Evolutionary conservation across 352 stramenopile genomes (phyloP), one percentile per base, ranked within the genome.

Genomic region (Pythium vanterpoolii): DNA sequence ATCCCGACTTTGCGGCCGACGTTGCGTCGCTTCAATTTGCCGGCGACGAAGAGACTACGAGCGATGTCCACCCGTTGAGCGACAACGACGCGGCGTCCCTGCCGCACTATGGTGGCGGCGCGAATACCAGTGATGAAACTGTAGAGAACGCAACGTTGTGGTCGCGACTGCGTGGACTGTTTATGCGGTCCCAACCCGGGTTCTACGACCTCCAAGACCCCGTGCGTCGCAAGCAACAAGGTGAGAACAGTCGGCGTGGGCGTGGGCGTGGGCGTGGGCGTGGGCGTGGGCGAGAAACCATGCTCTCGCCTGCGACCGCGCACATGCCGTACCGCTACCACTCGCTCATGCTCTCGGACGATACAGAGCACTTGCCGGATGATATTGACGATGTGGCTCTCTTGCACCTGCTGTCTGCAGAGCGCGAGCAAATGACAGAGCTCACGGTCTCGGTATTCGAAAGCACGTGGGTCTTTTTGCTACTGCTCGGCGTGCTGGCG

Each of bases 391-490:
- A 46, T 60, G 68, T 49, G 66, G 68, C 55, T 71, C 68, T 48
- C 33, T 28, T 60, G 40, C 26, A 45, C 48, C 50, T 62, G 53
- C 44, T 65, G 34, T 64, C 78, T 34, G 40, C 73, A 67, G 76
- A 84, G 52, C 72, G 71, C n/a, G 73, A 84, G 56, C 77, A 77
- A 16, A 73, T 82, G 67, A 52, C 68, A 14, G 63, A 66, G 48
- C 58, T 80, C 28, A 76, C 72, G 6, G 57, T 65, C 24, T 84
- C 72, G 33, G 74, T 91, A 36, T 57, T 90, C 33, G 69, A 87
- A 56, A 90, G 83, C 64, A 87, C 77, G 46, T 93, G 83, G 83
- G 74, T 91, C 19, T 82, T 87, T 48, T 63, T 93, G 47, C 57
- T 91, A 23, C 42, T 93, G 13, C 62, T 91, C 30, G 79, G 81